Evolutionary conservation across 2,329 filamentous ascomycete genomes (phyloP).

Genomic region (Calonectria multiphialidica): DNA sequence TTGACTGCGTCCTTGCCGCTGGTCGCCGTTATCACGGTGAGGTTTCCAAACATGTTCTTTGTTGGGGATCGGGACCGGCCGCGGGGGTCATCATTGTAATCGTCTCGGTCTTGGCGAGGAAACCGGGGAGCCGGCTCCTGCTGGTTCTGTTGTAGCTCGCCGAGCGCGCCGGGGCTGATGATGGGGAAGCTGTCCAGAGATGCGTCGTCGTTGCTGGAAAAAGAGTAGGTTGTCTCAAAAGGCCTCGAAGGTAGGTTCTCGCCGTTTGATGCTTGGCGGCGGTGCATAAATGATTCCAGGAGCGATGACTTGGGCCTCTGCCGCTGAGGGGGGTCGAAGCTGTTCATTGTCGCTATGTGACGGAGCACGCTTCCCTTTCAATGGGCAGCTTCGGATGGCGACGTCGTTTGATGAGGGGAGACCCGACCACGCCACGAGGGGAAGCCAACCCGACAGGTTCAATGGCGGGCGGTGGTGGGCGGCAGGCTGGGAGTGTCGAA

Average conservation of each 20-base stretch:
- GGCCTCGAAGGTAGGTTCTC: conserved; percentile 47
- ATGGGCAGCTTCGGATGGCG: conserved; percentile 20
- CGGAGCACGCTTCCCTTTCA: conserved; percentile 13
- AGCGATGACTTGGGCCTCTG: conserved; percentile 63
- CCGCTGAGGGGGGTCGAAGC: conserved; percentile 44
- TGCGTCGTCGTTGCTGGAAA: conserved; percentile 44
- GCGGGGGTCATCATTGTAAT: conserved; percentile 45
- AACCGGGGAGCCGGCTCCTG: conserved; percentile 55
- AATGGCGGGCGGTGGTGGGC: not conserved
- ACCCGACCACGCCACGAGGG: conserved; percentile 17
- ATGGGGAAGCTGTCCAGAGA: conserved; percentile 50
- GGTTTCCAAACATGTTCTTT: conserved; percentile 55
- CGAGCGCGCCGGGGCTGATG: conserved; percentile 60
- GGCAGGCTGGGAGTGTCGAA: not conserved
- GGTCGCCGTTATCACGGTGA: conserved; percentile 58
- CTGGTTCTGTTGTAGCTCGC: conserved; percentile 69
- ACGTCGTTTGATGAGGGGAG: conserved; percentile 13
- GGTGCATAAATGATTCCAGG: conserved; percentile 62
- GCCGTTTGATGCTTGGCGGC: conserved; percentile 61
- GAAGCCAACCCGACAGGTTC: conserved; percentile 13
- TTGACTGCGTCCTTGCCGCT: conserved; percentile 52
- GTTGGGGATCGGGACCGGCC: conserved; percentile 57
- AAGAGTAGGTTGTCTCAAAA: conserved; percentile 37
- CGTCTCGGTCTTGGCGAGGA: conserved; percentile 53
- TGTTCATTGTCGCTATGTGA: conserved; percentile 13